Base-by-base conservation (phyloP, 805 yeast genomes). In the Yamadazyma paraphyllophila region DNA sequence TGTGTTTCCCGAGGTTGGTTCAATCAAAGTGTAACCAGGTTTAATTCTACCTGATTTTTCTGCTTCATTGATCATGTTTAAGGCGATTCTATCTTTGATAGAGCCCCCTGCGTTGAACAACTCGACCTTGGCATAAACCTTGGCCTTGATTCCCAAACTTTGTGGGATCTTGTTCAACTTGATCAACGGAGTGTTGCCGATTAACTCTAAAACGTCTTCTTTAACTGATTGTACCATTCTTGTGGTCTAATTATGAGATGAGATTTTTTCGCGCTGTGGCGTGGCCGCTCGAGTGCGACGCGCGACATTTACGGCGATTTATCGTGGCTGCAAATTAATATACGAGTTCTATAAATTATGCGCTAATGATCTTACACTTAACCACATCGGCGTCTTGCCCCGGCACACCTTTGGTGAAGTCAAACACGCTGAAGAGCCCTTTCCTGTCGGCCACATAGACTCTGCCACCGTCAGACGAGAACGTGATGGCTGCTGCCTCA, bases 1-100 rank as follows among this genome's bases (percentile, higher is more conserved):
- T 37, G 96, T 88, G 70, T 88, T 88, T 59, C 96, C 96, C 9
- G 92, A 84, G 9, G 96, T 88, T 45, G 96, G 96, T 67, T 88
- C 96, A 54, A 88, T 88, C 60, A 88, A 69, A 29, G 95, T 87
- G 60, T 81, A 77, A 4, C 92, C 92, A n/a, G 95, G 95, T 65
- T 83, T 85, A 59, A 88, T 85, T 52, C 79, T 67, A 42, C 96
- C 96, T 12, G 74, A 69, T 53, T 77, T 77, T 65, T 88, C 96
- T 25, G 96, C 96, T 61, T 86, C 85, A 57, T 85, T 85, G 26
- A 88, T 83, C 96, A 88, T 88, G 61, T 88, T 76, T 58, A 84
- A 78, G 54, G 96, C 95, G 58, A 88, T 88, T 66, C 96, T 81
- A 62, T 88, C 96, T 69, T 88, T 88, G 63, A 88, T 88, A 37